Evolutionary conservation across 2,329 filamentous ascomycete species (phyloP).

Genomic region (Talaromyces sp.): DNA sequence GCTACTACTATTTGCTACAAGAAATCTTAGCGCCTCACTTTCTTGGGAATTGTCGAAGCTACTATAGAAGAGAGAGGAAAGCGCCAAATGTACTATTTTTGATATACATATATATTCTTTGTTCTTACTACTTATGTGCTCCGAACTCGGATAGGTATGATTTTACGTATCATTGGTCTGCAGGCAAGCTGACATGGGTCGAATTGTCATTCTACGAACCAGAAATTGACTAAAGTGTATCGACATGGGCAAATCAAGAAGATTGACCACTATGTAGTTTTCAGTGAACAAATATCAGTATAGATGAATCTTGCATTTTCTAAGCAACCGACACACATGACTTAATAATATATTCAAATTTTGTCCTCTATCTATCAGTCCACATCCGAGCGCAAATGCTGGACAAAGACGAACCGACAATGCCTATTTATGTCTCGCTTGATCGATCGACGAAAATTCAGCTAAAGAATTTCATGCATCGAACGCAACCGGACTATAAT

Average conservation of each 20-base stretch:
- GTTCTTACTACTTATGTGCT: not conserved
- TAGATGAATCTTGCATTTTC: too few species aligned
- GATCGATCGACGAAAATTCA: not conserved
- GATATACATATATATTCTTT: conserved; percentile 6
- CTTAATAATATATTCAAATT: conserved; percentile 4
- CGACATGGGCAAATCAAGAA: not conserved
- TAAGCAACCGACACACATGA: not conserved
- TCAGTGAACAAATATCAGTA: fast-evolving
- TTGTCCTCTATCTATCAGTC: conserved; percentile 2
- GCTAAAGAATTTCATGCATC: not conserved
- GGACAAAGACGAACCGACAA: not conserved
- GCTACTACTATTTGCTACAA: not conserved
- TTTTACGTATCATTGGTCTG: too few species aligned
- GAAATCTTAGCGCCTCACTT: conserved; percentile 4
- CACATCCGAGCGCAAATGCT: not conserved
- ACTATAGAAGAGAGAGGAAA: conserved; percentile 5
- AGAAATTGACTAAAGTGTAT: not conserved
- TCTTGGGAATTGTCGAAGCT: not conserved
- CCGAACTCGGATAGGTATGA: too few species aligned
- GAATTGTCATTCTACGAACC: not conserved
- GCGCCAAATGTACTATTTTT: conserved; percentile 15
- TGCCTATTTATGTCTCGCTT: conserved; percentile 1
- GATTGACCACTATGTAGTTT: not conserved
- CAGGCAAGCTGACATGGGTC: too few species aligned
- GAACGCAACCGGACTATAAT: conserved; percentile 13